These are phyloP conservation scores for Excoecaria agallocha DNA, from an alignment of 345 rosid species.

Conservation along the genomic window DNA sequence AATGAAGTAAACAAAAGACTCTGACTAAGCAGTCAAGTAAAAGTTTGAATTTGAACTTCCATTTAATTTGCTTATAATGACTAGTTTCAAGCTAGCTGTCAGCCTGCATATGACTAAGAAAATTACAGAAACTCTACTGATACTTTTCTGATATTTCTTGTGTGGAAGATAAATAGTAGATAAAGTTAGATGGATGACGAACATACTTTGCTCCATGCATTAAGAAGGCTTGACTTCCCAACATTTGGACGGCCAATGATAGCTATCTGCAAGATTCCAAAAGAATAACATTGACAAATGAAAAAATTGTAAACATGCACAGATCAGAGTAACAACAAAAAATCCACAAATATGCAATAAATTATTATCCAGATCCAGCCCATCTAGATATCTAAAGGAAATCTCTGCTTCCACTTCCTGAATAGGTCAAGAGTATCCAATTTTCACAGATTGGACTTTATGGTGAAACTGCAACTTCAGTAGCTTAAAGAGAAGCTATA, in stretches of 20 bases:
- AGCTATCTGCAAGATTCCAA: slow-evolving; percentile 55
- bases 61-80: not conserved
- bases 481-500: not conserved
- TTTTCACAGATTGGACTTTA: not conserved
- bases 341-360: not conserved
- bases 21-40: not conserved
- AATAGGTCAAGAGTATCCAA: not conserved
- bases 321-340: not conserved
- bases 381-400: not conserved
- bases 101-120: not conserved
- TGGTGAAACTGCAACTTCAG: not conserved
- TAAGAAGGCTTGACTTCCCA: slow-evolving; percentile 90
- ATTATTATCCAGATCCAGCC: not conserved
- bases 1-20: not conserved
- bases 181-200: not conserved
- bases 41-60: not conserved
- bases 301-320: not conserved
- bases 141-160: too few relatives aligned
- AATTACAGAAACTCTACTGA: not conserved
- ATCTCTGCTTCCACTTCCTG: not conserved
- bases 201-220: slow-evolving; percentile 94
- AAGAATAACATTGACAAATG: not conserved
- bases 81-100: not conserved
- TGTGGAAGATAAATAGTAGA: not conserved
- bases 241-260: slow-evolving; percentile 92